Base-by-base conservation (phyloP, 805 yeast genomes). In the Blastobotrys attinorum region DNA sequence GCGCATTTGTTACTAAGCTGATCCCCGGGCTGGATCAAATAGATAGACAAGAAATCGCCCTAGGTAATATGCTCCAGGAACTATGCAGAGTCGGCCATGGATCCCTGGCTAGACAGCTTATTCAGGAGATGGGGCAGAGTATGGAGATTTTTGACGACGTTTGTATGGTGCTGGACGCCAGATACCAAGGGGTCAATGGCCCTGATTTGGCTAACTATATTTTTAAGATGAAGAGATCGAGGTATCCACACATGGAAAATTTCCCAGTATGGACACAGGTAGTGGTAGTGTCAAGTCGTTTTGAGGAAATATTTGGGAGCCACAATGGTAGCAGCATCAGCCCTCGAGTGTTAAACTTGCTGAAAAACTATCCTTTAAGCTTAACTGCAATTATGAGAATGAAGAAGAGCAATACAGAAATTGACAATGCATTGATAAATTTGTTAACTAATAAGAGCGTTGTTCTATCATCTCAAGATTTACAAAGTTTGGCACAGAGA, bases 31-130 rank as follows among this genome's bases (percentile, higher is more conserved):
- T 53, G 8, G 34, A 17, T 2, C 22, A 37, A 8, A 35, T 49
- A 2, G 34, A 48, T 3, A 50, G 48, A 13, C 31, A 39, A 29
- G 48, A 44, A 16, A 32, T 50, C 21, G 52, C 52, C 4, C 31
- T 50, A 3, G 34, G 41, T 3, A 50, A 49, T 34, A 31, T 56
- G 22, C 47, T 44, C 17, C 42, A 27, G 10, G 49, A 41, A 11
- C 37, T 54, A 25, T 27, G 40, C n/a, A 15, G 37, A 4, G 13
- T 37, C 16, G 53, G 46, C 7, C 50, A 51, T 10, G 43, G 33
- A 11, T 46, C 49, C 8, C 47, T 56, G 10, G 56, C 55, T 4
- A 23, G 29, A 3, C 58, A 54, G 33, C 32, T 52, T 5, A 36
- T 52, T 13, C 43, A 36, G 8, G 54, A 44, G 23, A 27, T 48